Evolutionary conservation across 495 filamentous ascomycete species (phyloP).

Genomic region (Aspergillus kassunensis): DNA sequence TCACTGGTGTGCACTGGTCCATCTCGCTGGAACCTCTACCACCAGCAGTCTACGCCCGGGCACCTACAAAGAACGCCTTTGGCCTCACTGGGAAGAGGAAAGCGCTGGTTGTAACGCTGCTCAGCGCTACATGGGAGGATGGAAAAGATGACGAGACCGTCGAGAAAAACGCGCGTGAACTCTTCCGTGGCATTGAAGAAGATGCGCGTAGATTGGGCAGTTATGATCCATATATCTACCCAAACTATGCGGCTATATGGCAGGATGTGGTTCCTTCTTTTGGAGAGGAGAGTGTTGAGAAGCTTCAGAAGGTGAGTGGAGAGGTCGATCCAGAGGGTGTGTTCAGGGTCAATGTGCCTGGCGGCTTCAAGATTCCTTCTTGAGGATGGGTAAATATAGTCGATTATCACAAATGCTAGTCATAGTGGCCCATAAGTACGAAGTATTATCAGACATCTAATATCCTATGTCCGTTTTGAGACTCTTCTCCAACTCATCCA

Average conservation of each 20-base stretch:
- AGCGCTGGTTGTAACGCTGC: constrained; percentile 14
- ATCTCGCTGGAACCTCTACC: constrained; percentile 25
- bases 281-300: constrained; percentile 29
- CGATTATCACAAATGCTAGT: too few species aligned
- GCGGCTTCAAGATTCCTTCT: constrained; percentile 11
- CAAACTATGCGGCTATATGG: constrained; percentile 27
- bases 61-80: constrained; percentile 14
- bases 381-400: too few species aligned
- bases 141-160: constrained; percentile 18
- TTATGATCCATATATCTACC: constrained; percentile 22
- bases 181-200: constrained; percentile 13
- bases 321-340: constrained; percentile 38
- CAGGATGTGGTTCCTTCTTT: constrained; percentile 37
- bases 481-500: too few species aligned
- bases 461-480: too few species aligned
- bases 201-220: constrained; percentile 11
- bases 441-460: too few species aligned
- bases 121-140: constrained; percentile 19
- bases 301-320: constrained; percentile 24
- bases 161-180: constrained; percentile 3
- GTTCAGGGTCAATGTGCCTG: constrained; percentile 5
- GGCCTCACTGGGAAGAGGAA: constrained; percentile 11
- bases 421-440: too few species aligned
- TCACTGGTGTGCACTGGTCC: constrained; percentile 19
- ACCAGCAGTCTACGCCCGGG: constrained; percentile 17